Conservation (phyloP, 2,329 filamentous ascomycete genomes). For the Sporothrix brunneoviolacea region DNA sequence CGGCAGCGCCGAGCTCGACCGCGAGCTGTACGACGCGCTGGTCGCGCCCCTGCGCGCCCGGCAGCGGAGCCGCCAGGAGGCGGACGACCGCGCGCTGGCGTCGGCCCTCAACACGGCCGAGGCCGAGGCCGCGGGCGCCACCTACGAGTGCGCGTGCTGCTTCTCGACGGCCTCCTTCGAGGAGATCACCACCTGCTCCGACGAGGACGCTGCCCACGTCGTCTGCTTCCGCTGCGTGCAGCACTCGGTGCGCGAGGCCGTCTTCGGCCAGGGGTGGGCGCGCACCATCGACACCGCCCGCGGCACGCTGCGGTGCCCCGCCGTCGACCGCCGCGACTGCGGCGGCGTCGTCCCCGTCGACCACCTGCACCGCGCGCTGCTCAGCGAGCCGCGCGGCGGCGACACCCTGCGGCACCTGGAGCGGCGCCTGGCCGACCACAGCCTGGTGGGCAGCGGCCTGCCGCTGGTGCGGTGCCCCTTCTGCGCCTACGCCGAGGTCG, state of each 20-base stretch:
- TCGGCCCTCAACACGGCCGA: slow-evolving; percentile 49
- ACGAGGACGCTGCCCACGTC: slow-evolving; percentile 54
- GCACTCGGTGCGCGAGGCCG: slow-evolving; percentile 72
- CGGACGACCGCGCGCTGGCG: slow-evolving; percentile 47
- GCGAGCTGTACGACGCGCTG: slow-evolving; percentile 53
- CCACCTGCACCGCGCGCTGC: slow-evolving; percentile 66
- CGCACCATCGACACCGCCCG: slow-evolving; percentile 66
- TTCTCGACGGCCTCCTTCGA: slow-evolving; percentile 66
- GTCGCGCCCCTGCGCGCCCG: slow-evolving; percentile 46
- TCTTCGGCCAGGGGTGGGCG: slow-evolving; percentile 90
- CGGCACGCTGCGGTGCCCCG: slow-evolving; percentile 77
- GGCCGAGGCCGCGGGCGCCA: slow-evolving; percentile 49
- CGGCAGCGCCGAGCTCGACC: slow-evolving; percentile 56
- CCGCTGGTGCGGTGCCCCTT: slow-evolving; percentile 82
- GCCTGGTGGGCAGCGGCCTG: slow-evolving; percentile 63
- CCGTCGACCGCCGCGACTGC: slow-evolving; percentile 65
- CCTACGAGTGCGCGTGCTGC: slow-evolving; percentile 72
- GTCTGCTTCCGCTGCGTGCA: slow-evolving; percentile 79
- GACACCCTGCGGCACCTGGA: slow-evolving; percentile 72
- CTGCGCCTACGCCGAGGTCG: slow-evolving; percentile 84
- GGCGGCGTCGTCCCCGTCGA: slow-evolving; percentile 63
- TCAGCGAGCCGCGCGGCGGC: slow-evolving; percentile 59
- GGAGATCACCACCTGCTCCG: slow-evolving; percentile 64
- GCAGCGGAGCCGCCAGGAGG: slow-evolving; percentile 37
- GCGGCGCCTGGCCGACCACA: slow-evolving; percentile 70